Conservation (phyloP, 1,284 basidiomycete species). For the Cryptococcus depauperatus region DNA sequence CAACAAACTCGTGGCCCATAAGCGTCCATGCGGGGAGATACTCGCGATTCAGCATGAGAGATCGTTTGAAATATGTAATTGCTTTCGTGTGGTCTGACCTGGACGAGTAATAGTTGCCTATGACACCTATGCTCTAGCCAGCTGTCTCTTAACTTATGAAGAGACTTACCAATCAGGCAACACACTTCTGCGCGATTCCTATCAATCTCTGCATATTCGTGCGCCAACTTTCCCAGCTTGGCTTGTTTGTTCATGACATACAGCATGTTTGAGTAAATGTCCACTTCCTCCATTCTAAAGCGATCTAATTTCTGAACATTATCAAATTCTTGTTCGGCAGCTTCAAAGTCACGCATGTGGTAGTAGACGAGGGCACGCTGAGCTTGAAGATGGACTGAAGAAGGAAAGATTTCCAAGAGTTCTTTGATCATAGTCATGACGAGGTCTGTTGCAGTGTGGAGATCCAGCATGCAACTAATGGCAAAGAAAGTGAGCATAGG, state of each 20-base stretch:
- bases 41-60: conserved; percentile 85
- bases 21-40: conserved; percentile 98
- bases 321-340: conserved; percentile 75
- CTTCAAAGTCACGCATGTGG: conserved; percentile 79
- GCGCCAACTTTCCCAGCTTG: conserved; percentile 84
- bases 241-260: conserved; percentile 86
- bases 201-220: conserved; percentile 78
- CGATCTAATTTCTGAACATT: conserved; percentile 72
- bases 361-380: conserved; percentile 79
- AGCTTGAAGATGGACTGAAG: conserved; percentile 77
- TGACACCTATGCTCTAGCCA: background rate
- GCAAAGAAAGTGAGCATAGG: conserved; percentile 61
- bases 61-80: conserved; percentile 87
- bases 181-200: conserved; percentile 90
- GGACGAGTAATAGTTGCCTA: conserved; percentile 94
- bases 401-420: conserved; percentile 72
- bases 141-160: background rate
- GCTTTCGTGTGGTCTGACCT: conserved; percentile 91
- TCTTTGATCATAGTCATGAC: conserved; percentile 64
- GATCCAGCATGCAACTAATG: conserved; percentile 77
- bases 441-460: conserved; percentile 80
- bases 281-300: conserved; percentile 86
- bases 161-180: conserved; percentile 72
- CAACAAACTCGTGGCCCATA: conserved; percentile 98
- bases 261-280: conserved; percentile 93